Evolutionary conservation across 768 basidiomycete genomes (phyloP), one percentile per base, ranked within the genome.

Genomic region (Pholiota conissans): DNA sequence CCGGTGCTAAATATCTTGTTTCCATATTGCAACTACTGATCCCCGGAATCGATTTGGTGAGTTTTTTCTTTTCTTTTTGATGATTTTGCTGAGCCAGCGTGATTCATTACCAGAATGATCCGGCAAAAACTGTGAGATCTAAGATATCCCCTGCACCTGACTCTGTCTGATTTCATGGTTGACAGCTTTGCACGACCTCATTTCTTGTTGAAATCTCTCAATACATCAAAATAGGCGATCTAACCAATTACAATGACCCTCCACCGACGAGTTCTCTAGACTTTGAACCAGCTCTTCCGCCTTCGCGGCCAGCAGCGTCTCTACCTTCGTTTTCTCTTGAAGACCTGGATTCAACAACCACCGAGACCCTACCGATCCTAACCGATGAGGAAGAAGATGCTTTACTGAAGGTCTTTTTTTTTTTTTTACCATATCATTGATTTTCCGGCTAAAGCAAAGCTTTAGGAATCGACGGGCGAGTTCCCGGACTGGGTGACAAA

Each of bases 401-500:
- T 0, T 67, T 89, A 34, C 72, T 94, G 7, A 81, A 83, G 68
- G 81, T 79, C n/a, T 8, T 4, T 45, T 29, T 61, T 11, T 29
- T 45, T 55, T 24, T 8, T 42, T 5, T 40, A 39, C 42, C 14
- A 39, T 30, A 24, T 20, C n/a, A 5, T 27, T 18, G 32, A 35
- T 49, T 14, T 59, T n/a, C n/a, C n/a, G n/a, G n/a, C n/a, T n/a
- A n/a, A n/a, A n/a, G n/a, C n/a, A n/a, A n/a, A n/a, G 24, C 35
- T 40, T 20, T 55, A 82, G 73, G 85, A 90, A 56, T 83, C 86
- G 20, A 91, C 91, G 14, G 81, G 84, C 2, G 83, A 81, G 32
- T 91, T 93, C 65, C 84, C 90, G 0, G 89, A 89, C 63, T 93
- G 93, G 93, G 79, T 94, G 6, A 79, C 87, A n/a, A 85, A 79